phyloP scores from a whole-genome alignment of 2,329 filamentous ascomycete genomes.

The Pseudocercospora cruenta region DNA sequence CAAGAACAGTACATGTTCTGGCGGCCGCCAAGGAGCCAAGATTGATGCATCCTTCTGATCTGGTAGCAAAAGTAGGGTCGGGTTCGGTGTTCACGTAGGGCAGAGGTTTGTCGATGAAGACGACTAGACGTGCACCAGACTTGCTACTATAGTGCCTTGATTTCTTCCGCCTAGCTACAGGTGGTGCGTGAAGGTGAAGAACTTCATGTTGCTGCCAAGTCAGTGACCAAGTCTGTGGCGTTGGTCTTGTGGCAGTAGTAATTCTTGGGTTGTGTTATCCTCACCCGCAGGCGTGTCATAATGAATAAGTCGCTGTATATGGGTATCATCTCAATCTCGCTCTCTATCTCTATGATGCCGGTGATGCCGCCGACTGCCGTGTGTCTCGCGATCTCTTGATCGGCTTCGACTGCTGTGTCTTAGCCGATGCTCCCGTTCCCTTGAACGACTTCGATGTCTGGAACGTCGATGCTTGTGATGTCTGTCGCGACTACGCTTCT shows the following conservation, averaged over 20 bases:
- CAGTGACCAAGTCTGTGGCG: too few relatives aligned
- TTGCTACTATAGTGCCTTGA: too few relatives aligned
- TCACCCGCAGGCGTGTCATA: neutral
- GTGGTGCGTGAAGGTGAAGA: too few relatives aligned
- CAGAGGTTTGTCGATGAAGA: too few relatives aligned
- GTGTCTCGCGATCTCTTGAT: slow-evolving; percentile 16
- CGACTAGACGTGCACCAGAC: too few relatives aligned
- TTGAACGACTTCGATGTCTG: slow-evolving; percentile 27
- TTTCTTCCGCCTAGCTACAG: too few relatives aligned
- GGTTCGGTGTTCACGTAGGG: too few relatives aligned
- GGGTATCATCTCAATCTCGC: neutral
- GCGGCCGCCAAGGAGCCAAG: too few relatives aligned
- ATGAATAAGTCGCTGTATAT: neutral
- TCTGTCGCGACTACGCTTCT: slow-evolving; percentile 9
- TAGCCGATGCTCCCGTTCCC: slow-evolving; percentile 17
- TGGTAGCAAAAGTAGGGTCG: too few relatives aligned
- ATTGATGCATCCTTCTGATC: too few relatives aligned
- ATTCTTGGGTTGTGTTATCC: neutral
- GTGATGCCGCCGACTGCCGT: slow-evolving; percentile 1
- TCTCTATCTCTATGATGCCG: slow-evolving; percentile 1
- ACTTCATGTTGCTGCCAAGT: too few relatives aligned
- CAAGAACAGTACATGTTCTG: too few relatives aligned
- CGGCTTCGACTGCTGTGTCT: slow-evolving; percentile 26
- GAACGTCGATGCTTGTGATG: slow-evolving; percentile 24
- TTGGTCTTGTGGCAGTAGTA: neutral